Conservation (phyloP, 805 yeast species). For the Phaffomyces opuntiae region DNA sequence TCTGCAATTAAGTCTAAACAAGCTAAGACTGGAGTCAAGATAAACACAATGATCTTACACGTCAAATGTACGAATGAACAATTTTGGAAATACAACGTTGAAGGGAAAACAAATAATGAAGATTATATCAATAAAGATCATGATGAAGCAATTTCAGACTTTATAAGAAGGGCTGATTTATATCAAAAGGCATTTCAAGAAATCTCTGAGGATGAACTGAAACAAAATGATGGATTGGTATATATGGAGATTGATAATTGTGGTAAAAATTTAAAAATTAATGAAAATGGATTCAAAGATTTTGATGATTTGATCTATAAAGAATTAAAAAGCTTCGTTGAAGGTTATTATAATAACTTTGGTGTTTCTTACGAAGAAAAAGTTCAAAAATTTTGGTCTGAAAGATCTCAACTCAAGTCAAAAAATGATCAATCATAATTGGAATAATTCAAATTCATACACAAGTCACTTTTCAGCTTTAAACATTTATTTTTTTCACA, state of each 20-base stretch:
- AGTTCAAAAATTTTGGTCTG: slow-evolving; percentile 21
- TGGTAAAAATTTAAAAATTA: slow-evolving; percentile 17
- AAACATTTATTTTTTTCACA: no score
- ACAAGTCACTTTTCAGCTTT: no score
- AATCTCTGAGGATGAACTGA: slow-evolving; percentile 28
- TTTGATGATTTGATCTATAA: slow-evolving; percentile 12
- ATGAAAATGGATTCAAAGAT: slow-evolving; percentile 17
- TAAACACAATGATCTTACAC: slow-evolving; percentile 50
- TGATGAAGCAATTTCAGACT: slow-evolving; percentile 49
- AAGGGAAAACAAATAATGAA: slow-evolving; percentile 52
- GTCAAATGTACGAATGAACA: slow-evolving; percentile 48
- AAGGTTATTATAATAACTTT: slow-evolving; percentile 26
- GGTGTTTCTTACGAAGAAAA: slow-evolving; percentile 26
- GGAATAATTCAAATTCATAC: no score
- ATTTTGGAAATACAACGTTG: slow-evolving; percentile 52
- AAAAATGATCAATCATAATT: no score
- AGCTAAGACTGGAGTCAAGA: slow-evolving; percentile 21
- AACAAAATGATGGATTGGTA: slow-evolving; percentile 10
- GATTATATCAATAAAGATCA: slow-evolving; percentile 53
- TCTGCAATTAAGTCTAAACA: slow-evolving; percentile 18
- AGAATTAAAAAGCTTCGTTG: slow-evolving; percentile 26
- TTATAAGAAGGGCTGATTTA: slow-evolving; percentile 46
- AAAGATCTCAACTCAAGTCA: background rate
- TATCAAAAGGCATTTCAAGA: slow-evolving; percentile 38
- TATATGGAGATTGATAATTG: slow-evolving; percentile 17